These are phyloP conservation scores for Aureobasidium sp. DNA, from an alignment of 2,329 filamentous ascomycete species.

Conservation along the genomic window DNA sequence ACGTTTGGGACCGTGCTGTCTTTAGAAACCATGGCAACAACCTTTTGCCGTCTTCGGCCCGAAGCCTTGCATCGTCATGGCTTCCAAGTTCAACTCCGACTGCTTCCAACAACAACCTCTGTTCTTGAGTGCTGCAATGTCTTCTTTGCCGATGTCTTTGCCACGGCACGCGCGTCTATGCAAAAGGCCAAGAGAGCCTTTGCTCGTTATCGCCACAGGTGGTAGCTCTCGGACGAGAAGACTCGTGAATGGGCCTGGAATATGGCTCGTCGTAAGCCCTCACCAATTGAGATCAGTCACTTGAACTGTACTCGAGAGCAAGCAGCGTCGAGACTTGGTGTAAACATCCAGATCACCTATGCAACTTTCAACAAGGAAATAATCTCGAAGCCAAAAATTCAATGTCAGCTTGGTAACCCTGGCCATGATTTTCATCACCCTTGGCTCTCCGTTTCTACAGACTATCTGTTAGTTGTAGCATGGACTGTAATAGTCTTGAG, in stretches of 20 bases:
- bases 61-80: not conserved
- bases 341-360: too few relatives aligned
- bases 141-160: not conserved
- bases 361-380: too few relatives aligned
- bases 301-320: too few relatives aligned
- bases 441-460: too few relatives aligned
- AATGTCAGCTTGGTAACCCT: not conserved
- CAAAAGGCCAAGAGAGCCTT: not conserved
- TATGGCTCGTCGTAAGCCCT: too few relatives aligned
- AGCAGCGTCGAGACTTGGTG: too few relatives aligned
- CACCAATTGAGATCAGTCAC: too few relatives aligned
- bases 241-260: not conserved
- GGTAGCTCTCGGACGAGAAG: not conserved
- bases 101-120: not conserved
- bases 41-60: not conserved
- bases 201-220: not conserved
- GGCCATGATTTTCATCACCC: not conserved
- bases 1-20: not conserved
- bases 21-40: slow-evolving; percentile 10
- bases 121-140: not conserved
- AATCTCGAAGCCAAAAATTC: not conserved
- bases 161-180: not conserved
- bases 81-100: not conserved
- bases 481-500: too few relatives aligned
- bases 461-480: too few relatives aligned